Conservation (phyloP, 768 basidiomycete species). For the Rhodotorula sphaerocarpa region DNA sequence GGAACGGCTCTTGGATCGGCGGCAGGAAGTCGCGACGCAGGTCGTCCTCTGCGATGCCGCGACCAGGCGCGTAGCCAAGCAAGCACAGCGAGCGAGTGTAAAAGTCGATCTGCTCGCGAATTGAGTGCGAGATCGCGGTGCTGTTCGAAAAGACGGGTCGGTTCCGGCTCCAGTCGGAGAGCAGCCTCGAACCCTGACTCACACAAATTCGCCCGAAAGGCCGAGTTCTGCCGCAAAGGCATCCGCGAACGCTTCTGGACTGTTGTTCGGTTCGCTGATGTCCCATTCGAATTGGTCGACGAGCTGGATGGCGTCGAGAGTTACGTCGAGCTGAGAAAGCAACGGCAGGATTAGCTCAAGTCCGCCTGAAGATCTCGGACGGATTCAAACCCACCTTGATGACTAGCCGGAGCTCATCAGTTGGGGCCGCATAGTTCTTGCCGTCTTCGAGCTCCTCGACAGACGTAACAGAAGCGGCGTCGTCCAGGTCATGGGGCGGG, state of each 20-base stretch:
- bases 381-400: constrained; percentile 62
- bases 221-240: constrained; percentile 79
- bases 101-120: constrained; percentile 85
- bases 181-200: constrained; percentile 42
- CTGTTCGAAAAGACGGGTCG: constrained; percentile 45
- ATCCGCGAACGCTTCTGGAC: constrained; percentile 87
- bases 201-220: constrained; percentile 86
- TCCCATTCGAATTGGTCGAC: constrained; percentile 99
- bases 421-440: neutral
- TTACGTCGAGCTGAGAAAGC: constrained; percentile 72
- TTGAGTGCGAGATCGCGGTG: constrained; percentile 89
- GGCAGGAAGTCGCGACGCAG: constrained; percentile 82
- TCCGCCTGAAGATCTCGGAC: neutral
- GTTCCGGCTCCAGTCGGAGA: neutral
- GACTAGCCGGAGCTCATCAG: constrained; percentile 80
- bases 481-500: no score
- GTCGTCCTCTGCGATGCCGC: constrained; percentile 75
- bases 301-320: constrained; percentile 81
- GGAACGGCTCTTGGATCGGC: constrained; percentile 57
- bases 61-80: constrained; percentile 76
- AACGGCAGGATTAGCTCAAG: neutral
- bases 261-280: constrained; percentile 64
- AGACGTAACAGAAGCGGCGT: no score
- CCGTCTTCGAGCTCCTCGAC: constrained; percentile 40
- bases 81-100: constrained; percentile 88